A percentile compares a stretch with the other conserved stretches of the same genome.
Evolutionary conservation across 1,284 basidiomycete genomes (phyloP).

Genomic region (Irpex sp.): DNA sequence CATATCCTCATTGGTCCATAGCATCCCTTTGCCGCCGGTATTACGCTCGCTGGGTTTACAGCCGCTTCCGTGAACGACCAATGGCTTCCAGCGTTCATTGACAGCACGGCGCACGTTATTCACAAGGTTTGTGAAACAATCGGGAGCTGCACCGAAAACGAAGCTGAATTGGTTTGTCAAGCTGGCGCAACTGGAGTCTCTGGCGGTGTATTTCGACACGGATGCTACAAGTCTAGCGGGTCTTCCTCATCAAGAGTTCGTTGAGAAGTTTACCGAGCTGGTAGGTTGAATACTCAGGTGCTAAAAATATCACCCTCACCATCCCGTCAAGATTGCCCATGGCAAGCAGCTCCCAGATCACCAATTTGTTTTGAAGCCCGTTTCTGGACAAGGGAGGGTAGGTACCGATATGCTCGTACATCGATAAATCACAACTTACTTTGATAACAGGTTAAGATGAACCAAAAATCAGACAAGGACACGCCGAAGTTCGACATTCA

Average conservation of each 20-base stretch:
- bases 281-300: constrained; percentile 35
- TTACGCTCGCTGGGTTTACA: constrained; percentile 91
- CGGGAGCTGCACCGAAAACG: constrained; percentile 1
- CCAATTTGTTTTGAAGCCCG: constrained; percentile 95
- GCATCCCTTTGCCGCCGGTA: constrained; percentile 94
- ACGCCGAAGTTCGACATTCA: constrained; percentile 88
- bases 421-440: constrained; percentile 6
- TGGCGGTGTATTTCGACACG: constrained; percentile 96
- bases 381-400: constrained; percentile 91
- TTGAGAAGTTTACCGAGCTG: constrained; percentile 77
- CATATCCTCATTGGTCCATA: constrained; percentile 27
- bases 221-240: constrained; percentile 84
- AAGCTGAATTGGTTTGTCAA: constrained; percentile 27
- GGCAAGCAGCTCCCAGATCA: constrained; percentile 59
- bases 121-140: constrained; percentile 71
- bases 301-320: neutral
- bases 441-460: constrained; percentile 69
- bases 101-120: constrained; percentile 84
- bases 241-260: constrained; percentile 62
- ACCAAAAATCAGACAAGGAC: constrained; percentile 70
- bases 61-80: constrained; percentile 90
- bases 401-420: constrained; percentile 17
- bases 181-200: constrained; percentile 85
- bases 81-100: constrained; percentile 96
- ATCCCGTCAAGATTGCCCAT: constrained; percentile 57